A percentile compares a stretch with the other conserved stretches of the same genome.
phyloP scores from a whole-genome alignment of 2,329 filamentous ascomycete species.

The Sporothrix luriei region DNA sequence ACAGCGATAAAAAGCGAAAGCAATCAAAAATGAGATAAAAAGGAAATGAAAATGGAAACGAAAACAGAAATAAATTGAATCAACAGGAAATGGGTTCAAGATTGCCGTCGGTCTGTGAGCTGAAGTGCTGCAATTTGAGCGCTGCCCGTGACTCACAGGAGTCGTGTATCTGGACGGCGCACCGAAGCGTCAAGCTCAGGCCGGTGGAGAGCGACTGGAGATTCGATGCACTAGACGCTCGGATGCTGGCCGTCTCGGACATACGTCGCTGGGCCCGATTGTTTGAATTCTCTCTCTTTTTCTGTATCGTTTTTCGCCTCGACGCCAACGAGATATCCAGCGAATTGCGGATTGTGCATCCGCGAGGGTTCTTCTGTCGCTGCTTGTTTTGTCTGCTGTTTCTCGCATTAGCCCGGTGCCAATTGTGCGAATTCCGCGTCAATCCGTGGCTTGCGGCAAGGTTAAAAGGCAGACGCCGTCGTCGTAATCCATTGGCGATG shows the following conservation, averaged over 20 bases:
- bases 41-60: background rate
- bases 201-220: constrained; percentile 13
- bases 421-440: background rate
- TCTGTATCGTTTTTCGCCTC: background rate
- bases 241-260: constrained; percentile 12
- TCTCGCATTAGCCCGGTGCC: background rate
- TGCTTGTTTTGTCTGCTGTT: background rate
- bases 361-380: background rate
- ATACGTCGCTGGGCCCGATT: background rate
- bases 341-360: background rate
- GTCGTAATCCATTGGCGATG: constrained; percentile 18
- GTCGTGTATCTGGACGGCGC: background rate
- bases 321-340: background rate
- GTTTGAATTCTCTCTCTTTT: background rate
- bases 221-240: constrained; percentile 21
- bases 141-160: constrained; percentile 20
- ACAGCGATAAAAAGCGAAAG: background rate
- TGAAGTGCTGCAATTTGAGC: background rate
- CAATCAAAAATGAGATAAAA: background rate
- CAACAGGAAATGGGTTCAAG: background rate
- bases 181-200: background rate
- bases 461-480: background rate
- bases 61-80: background rate
- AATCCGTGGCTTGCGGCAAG: background rate
- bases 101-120: background rate